Evolutionary conservation across 2,329 filamentous ascomycete species (phyloP), one percentile per base, ranked within the genome.

Genomic region (Pseudocercospora cruenta): DNA sequence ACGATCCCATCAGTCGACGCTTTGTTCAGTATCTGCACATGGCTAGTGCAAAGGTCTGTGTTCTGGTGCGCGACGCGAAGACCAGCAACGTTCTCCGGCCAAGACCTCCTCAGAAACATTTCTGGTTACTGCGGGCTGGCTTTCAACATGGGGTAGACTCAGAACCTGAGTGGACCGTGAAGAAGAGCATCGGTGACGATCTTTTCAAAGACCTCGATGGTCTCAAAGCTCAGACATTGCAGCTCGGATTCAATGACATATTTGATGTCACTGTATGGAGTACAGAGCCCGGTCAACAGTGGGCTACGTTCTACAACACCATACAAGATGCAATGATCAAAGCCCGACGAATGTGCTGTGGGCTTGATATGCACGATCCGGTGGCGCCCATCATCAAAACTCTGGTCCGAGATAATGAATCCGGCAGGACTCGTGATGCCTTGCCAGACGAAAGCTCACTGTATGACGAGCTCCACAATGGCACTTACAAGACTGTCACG

Each of bases 191-290:
- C 36, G 78, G 77, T 0, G 72, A 76, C 1, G 65, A 73, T 4
- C 80, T 82, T 63, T 82, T 81, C 55, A 78, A 80, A 36, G 71
- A 76, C n/a, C 78, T 81, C 73, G 79, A 80, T 21, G 70, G 69
- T 14, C 12, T 49, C n/a, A 22, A 49, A 49, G 45, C 45, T 7
- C 45, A 49, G 45, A 49, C 45, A 21, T 82, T 78, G 76, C 75
- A 75, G 36, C 78, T 82, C 61, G 74, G 76, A 3, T 82, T 82
- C 67, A 75, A 79, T 10, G 78, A 82, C 47, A 80, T 81, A 63
- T 82, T 80, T 58, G 80, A 82, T 70, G 72, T 82, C 22, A 80
- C 79, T 55, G 71, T 83, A 8, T 82, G 80, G 80, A 80, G 80
- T 63, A 64, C 76, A 1, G 69, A 69, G 8, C 72, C 80, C 10